phyloP scores from a whole-genome alignment of 2,329 filamentous ascomycete species.

The Esteya vermicola region DNA sequence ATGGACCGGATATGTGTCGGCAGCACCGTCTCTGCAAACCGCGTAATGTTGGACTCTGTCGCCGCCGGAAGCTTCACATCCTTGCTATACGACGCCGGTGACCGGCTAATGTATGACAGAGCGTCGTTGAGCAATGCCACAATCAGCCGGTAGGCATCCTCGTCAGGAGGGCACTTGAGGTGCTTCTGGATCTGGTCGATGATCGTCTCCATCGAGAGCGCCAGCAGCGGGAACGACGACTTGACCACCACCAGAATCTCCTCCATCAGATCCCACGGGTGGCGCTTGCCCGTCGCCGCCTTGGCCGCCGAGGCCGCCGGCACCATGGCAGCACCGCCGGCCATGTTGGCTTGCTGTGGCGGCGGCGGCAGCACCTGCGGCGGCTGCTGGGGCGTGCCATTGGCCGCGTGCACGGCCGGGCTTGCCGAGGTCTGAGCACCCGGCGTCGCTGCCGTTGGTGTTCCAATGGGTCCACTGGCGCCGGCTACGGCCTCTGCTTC shows the following conservation, averaged over 20 bases:
- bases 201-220: constrained; percentile 98
- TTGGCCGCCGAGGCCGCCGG: too few species aligned
- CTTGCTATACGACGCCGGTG: constrained; percentile 72
- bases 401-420: neutral
- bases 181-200: constrained; percentile 98
- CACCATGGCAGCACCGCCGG: too few species aligned
- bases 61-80: constrained; percentile 81
- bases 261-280: constrained; percentile 92
- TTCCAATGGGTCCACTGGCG: neutral
- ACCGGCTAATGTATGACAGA: constrained; percentile 78
- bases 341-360: too few species aligned
- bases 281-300: constrained; percentile 18
- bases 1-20: constrained; percentile 89
- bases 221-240: constrained; percentile 89
- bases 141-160: constrained; percentile 93
- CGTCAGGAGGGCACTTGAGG: constrained; percentile 97
- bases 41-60: constrained; percentile 91
- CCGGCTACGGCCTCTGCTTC: neutral
- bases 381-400: too few species aligned
- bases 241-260: constrained; percentile 93
- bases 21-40: constrained; percentile 91
- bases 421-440: too few species aligned
- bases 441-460: constrained; percentile 28
- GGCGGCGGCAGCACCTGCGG: too few species aligned
- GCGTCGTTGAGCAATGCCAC: constrained; percentile 96